Evolutionary conservation across 2,329 filamentous ascomycete species (phyloP), one percentile per base, ranked within the genome.

Genomic region (Monilinia aucupariae): DNA sequence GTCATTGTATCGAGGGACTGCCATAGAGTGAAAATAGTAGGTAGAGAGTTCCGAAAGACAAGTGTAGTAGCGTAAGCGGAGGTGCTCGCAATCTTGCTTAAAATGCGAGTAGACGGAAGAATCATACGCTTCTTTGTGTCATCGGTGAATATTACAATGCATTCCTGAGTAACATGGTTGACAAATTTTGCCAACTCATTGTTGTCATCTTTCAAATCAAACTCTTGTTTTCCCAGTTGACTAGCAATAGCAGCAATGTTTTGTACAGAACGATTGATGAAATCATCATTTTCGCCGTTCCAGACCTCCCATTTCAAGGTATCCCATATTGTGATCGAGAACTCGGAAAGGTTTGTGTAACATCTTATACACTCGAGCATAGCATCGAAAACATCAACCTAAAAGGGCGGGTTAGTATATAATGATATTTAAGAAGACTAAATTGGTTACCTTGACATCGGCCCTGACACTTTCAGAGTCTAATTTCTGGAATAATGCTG

Each of bases 231-330:
- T 13, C 55, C 49, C 20, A 68, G 43, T 9, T 41, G 62, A 30
- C 32, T 32, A 12, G 67, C 60, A 7, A 74, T 64, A 10, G 64
- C 63, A 25, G 64, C 61, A 15, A 75, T 58, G 7, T 72, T 68
- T 9, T 65, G 49, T 9, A 73, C 50, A 20, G 72, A 68, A 25
- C 66, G 68, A 37, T 65, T 43, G 17, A 73, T 70, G 25, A 70
- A 69, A 15, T 73, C 71, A 17, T 71, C 71, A 39, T 71, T 70
- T 43, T 70, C 68, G 6, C 71, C 69, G 50, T 74, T 73, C 68
- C 71, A 71, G 9, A 75, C 63, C 51, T 74, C 72, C 55, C 70
- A 74, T 60, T 75, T 74, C 20, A 75, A 48, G 2, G 67, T 63
- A 59, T 72, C 69, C 72, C 72, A 75, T 25, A 75, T 64, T 52